Percentiles rank a stretch among this genome's conserved stretches.
Evolutionary conservation across 2,329 filamentous ascomycete species (phyloP).

Genomic region (Penicillium hordei): DNA sequence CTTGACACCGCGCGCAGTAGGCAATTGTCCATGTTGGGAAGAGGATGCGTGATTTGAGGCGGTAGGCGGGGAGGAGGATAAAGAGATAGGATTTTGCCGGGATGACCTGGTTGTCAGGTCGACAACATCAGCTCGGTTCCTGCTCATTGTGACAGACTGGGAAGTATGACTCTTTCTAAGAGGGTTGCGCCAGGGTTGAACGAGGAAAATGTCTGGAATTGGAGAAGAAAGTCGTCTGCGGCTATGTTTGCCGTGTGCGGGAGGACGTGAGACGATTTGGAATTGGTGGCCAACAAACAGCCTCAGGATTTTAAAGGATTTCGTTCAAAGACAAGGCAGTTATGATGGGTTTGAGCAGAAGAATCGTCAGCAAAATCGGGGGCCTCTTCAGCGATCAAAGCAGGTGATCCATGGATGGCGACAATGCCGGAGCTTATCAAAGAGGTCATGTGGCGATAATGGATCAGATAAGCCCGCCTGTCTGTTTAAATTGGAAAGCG

Average conservation of each 20-base stretch:
- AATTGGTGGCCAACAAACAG: background rate
- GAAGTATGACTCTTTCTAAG: no score
- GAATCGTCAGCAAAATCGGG: background rate
- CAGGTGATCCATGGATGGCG: background rate
- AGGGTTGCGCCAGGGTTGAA: background rate
- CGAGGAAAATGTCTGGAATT: background rate
- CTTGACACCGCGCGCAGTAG: slow-evolving; percentile 11
- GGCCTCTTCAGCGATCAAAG: background rate
- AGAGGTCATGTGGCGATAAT: background rate
- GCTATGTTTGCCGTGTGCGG: background rate
- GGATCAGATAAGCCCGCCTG: background rate
- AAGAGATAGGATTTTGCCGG: background rate
- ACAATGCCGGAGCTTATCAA: background rate
- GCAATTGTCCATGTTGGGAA: background rate
- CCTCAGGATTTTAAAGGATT: no score
- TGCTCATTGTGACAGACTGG: background rate
- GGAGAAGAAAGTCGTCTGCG: background rate
- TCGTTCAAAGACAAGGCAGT: no score
- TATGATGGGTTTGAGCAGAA: background rate
- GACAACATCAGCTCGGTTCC: background rate
- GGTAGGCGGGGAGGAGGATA: slow-evolving; percentile 2
- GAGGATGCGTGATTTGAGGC: background rate
- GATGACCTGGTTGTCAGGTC: slow-evolving; percentile 5
- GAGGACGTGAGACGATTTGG: background rate
- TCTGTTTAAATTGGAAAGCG: background rate